Conservation (phyloP, 2,329 filamentous ascomycete genomes). For the Grosmannia penicillata region DNA sequence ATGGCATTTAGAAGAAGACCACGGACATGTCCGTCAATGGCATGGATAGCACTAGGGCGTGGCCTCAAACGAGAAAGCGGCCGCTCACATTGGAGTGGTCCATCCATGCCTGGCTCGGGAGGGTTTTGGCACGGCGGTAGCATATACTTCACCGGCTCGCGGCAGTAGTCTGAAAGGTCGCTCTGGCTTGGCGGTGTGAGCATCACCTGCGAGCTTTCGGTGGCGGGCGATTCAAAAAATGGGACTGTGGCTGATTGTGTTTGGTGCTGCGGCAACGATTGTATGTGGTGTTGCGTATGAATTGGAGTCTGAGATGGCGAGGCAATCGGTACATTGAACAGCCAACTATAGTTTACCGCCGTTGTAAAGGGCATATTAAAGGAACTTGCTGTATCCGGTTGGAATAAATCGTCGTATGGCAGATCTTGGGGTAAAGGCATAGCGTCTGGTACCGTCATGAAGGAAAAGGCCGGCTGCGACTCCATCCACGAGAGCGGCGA, state of each 20-base stretch:
- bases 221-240: no score
- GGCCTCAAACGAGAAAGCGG: no score
- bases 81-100: no score
- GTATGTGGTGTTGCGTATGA: not conserved
- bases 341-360: slow-evolving; percentile 9
- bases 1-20: no score
- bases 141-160: no score
- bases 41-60: no score
- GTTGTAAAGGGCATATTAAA: slow-evolving; percentile 12
- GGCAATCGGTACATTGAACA: slow-evolving; percentile 5
- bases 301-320: not conserved
- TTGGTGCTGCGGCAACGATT: not conserved
- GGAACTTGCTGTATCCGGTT: slow-evolving; percentile 10
- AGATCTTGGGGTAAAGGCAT: slow-evolving; percentile 1
- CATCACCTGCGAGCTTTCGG: not conserved
- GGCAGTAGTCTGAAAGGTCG: no score
- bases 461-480: not conserved
- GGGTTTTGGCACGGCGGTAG: no score
- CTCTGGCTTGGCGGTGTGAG: not conserved
- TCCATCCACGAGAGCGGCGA: no score
- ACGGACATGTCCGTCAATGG: no score
- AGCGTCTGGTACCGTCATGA: not conserved
- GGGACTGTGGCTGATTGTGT: not conserved
- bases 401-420: slow-evolving; percentile 6
- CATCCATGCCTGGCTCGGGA: no score